Base-by-base conservation (phyloP, 2,329 filamentous ascomycete species). In the Nemania sp. region DNA sequence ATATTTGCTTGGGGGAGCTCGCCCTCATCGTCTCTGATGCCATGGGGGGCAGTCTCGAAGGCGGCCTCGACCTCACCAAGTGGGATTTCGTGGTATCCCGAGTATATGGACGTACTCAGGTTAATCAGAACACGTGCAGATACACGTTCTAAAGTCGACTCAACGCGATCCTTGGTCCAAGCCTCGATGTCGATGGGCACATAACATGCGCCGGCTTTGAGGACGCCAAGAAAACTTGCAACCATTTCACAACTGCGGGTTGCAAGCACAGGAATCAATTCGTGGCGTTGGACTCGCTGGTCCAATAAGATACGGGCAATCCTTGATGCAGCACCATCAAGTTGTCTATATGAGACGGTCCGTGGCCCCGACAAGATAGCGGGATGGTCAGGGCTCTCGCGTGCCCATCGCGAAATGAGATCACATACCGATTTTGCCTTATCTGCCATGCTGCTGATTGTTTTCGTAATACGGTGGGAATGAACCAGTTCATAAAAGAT, bases 191-290 rank as follows among this genome's bases (percentile, higher is more conserved):
- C 66, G 11, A 69, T 63, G 10, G 66, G 66, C 20, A 69, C 62
- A 62, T 70, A 70, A 45, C 67, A 70, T 13, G 64, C 67, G 6
- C 64, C 67, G 2, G 56, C 20, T 38, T 60, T 63, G 2, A 69
- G 35, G 10, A 67, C 60, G 8, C 67, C 67, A 10, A 69, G 10
- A 32, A 66, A 66, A 49, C 53, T 63, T 22, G 63, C 62, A 60
- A 69, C 58, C 62, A 63, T 66, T 35, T 63, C 67, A 7, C 27
- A 62, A 45, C 45, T 63, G n/a, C 62, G 62, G 3, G 62, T 66
- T 8, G 67, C 60, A 6, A 69, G 41, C 11, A 67, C 67, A 5
- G 67, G 67, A 29, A 67, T 38, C 56, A 57, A 29, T 15, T 57
- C 35, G 3, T 11, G 5, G n/a, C 5, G 45, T 18, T 13, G n/a